Evolutionary conservation across 1,139 yeast species (phyloP), one percentile per base, ranked within the genome.

Genomic region (Hemisphaericaspora xylanilytica): DNA sequence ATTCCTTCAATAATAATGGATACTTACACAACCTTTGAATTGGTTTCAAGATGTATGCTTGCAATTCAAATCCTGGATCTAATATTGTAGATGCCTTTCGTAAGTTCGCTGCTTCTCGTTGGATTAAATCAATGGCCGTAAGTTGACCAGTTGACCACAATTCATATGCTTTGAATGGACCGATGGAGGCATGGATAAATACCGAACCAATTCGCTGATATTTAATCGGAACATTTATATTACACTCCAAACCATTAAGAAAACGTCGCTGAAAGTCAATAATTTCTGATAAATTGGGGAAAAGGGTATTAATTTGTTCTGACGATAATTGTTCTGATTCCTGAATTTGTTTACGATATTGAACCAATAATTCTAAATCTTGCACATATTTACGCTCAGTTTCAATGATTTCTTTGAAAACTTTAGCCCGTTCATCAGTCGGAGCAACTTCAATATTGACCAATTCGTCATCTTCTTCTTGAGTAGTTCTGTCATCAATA

Each of bases 11-110:
- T 35, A 92, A 68, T 36, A 94, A 65, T 2, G 98, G 98, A 59
- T 92, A 92, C 60, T 90, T 88, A 69, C 97, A 88, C 22, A 92
- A 73, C 50, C 98, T 77, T 67, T 92, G 99, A 30, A 92, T 88
- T 0, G 99, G 99, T 59, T 92, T 92, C 51, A 92, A 78, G 35
- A 94, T 73, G 59, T 86, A 86, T 38, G 95, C 83, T 55, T 88
- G 97, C 39, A 92, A 70, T 60, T 92, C 98, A 58, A 89, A 83
- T 28, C 88, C 85, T 20, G 95, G 94, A 47, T 84, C 95, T 42
- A 92, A 78, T 32, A 89, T 64, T 36, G 73, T 64, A 3, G 85
- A 72, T 17, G 83, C 72, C 43, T 76, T 76, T 41, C 61, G 67
- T 42, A 86, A 67, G 51, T 75, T 80, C 29, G 67, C 55, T 26